Evolutionary conservation across 2,329 filamentous ascomycete species (phyloP).

Genomic region (Calonectria pteridis): DNA sequence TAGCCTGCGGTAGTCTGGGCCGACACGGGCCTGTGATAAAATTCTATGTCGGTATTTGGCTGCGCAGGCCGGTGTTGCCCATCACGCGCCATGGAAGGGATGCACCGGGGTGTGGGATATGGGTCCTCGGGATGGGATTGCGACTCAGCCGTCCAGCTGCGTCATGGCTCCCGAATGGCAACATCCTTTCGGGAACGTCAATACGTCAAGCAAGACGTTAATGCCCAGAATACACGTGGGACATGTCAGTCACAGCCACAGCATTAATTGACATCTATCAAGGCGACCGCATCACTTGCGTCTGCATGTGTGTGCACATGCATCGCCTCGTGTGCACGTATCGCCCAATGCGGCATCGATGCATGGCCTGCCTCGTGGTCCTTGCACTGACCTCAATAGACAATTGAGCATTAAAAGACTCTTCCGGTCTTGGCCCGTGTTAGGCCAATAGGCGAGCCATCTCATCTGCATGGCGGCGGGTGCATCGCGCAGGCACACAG

Average conservation of each 20-base stretch:
- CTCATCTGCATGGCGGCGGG: constrained; percentile 10
- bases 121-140: constrained; percentile 5
- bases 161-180: constrained; percentile 12
- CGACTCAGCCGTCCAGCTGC: constrained; percentile 14
- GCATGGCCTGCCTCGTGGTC: constrained; percentile 16
- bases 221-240: constrained; percentile 9
- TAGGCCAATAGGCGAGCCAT: not conserved
- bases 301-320: not conserved
- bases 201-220: not conserved
- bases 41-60: constrained; percentile 11
- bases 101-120: not conserved
- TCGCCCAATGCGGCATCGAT: not conserved
- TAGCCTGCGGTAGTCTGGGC: constrained; percentile 9
- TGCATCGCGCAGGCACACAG: constrained; percentile 19
- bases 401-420: not conserved
- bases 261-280: not conserved
- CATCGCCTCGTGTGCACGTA: not conserved
- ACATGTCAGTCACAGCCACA: not conserved
- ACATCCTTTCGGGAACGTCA: constrained; percentile 4
- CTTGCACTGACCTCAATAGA: constrained; percentile 1
- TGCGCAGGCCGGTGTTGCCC: constrained; percentile 6
- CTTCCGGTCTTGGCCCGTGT: not conserved
- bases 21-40: constrained; percentile 3
- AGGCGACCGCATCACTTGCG: constrained; percentile 10
- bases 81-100: constrained; percentile 27